Conservation (phyloP, 768 basidiomycete genomes). For the Hericium rajendrae region DNA sequence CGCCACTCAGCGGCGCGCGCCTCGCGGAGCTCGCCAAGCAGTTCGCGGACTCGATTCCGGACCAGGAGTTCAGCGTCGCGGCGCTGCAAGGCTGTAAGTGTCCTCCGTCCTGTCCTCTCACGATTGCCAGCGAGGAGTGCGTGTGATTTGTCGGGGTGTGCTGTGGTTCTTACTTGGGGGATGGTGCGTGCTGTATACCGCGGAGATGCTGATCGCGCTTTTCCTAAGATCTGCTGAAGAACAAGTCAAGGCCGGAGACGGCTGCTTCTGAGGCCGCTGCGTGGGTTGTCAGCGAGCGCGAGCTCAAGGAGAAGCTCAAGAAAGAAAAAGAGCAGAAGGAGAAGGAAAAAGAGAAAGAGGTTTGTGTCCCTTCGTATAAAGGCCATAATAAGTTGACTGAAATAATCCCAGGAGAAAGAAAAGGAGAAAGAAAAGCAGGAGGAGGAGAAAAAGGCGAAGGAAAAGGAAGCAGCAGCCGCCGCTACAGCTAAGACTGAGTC, state of each 20-base stretch:
- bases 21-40: conserved; percentile 61
- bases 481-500: conserved; percentile 21
- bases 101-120: conserved; percentile 9
- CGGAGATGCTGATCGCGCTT: conserved; percentile 15
- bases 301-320: conserved; percentile 63
- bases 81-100: conserved; percentile 84
- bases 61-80: conserved; percentile 82
- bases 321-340: conserved; percentile 68
- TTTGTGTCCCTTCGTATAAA: conserved; percentile 25
- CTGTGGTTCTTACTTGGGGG: conserved; percentile 7
- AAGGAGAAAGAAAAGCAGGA: too few relatives aligned
- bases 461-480: conserved; percentile 54
- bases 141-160: conserved; percentile 4
- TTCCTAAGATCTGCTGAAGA: conserved; percentile 60
- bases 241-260: conserved; percentile 73
- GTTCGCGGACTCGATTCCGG: conserved; percentile 77
- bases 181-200: conserved; percentile 13
- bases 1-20: conserved; percentile 54
- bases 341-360: conserved; percentile 55
- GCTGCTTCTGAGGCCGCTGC: conserved; percentile 56
- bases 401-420: too few relatives aligned
- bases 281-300: conserved; percentile 72
- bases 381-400: conserved; percentile 1
- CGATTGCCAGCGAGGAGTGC: conserved; percentile 10
- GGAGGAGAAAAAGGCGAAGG: conserved; percentile 19